phyloP scores from a whole-genome alignment of 2,329 filamentous ascomycete species.

The Westerdykella sp. region DNA sequence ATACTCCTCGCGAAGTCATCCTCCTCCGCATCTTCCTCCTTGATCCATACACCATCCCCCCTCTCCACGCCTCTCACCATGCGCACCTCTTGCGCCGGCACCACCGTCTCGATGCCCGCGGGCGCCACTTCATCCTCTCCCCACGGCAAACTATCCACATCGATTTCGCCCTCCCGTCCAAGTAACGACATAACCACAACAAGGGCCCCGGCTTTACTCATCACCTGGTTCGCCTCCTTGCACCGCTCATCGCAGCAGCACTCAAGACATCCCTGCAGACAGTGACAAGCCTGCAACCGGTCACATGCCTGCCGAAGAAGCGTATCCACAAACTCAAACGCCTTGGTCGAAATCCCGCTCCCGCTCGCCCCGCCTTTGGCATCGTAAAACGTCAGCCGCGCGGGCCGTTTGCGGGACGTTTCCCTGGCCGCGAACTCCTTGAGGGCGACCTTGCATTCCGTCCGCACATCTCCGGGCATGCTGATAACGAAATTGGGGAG shows the following conservation, averaged over 20 bases:
- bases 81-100: conserved; percentile 62
- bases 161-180: conserved; percentile 67
- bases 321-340: conserved; percentile 84
- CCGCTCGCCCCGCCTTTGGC: conserved; percentile 81
- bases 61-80: conserved; percentile 34
- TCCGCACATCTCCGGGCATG: conserved; percentile 84
- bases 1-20: conserved; percentile 31
- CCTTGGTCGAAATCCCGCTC: conserved; percentile 82
- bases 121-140: conserved; percentile 65
- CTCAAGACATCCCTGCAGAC: conserved; percentile 76
- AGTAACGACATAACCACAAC: conserved; percentile 75
- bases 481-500: conserved; percentile 88
- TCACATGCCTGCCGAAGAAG: conserved; percentile 69
- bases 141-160: conserved; percentile 79
- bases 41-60: conserved; percentile 40
- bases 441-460: conserved; percentile 82
- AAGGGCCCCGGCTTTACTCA: conserved; percentile 82
- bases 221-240: conserved; percentile 80
- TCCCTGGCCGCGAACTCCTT: conserved; percentile 78
- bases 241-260: conserved; percentile 84
- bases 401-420: conserved; percentile 71
- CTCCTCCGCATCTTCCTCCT: conserved; percentile 25
- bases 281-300: conserved; percentile 70
- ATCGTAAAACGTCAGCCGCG: conserved; percentile 88
- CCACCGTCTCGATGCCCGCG: conserved; percentile 73